phyloP scores from a whole-genome alignment of 2,329 filamentous ascomycete genomes.

The Dactylonectria estremocensis region DNA sequence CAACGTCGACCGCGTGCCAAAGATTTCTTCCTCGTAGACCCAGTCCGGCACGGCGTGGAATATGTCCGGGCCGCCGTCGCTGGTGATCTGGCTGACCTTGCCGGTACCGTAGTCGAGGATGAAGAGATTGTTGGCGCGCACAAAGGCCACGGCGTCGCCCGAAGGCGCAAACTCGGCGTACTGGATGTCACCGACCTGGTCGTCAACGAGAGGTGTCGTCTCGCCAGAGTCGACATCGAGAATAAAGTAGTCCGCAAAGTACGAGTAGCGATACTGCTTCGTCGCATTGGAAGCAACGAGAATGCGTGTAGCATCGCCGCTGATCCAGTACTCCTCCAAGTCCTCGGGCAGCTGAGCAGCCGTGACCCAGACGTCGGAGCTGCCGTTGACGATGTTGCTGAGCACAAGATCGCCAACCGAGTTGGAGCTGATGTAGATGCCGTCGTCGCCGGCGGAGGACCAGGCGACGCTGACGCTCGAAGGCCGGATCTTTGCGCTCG shows the following conservation, averaged over 20 bases:
- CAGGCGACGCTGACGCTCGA: slow-evolving; percentile 67
- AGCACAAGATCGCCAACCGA: slow-evolving; percentile 70
- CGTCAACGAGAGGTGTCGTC: slow-evolving; percentile 68
- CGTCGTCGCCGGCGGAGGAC: slow-evolving; percentile 72
- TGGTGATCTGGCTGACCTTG: slow-evolving; percentile 69
- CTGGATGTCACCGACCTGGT: slow-evolving; percentile 76
- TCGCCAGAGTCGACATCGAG: slow-evolving; percentile 72
- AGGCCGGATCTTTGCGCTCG: slow-evolving; percentile 61
- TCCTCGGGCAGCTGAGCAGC: slow-evolving; percentile 70
- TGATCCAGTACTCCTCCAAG: slow-evolving; percentile 73
- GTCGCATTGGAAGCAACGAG: slow-evolving; percentile 77
- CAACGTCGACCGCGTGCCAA: slow-evolving; percentile 81
- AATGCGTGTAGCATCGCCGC: slow-evolving; percentile 70
- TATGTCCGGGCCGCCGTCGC: slow-evolving; percentile 71
- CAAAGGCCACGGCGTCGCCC: slow-evolving; percentile 75
- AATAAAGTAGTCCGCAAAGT: slow-evolving; percentile 77
- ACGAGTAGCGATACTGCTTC: slow-evolving; percentile 79
- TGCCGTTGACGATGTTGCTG: slow-evolving; percentile 72
- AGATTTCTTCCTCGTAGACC: slow-evolving; percentile 83
- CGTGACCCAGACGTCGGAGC: slow-evolving; percentile 70
- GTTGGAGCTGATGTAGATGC: slow-evolving; percentile 71
- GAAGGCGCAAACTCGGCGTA: slow-evolving; percentile 74
- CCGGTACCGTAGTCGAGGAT: slow-evolving; percentile 61
- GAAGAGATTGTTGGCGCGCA: slow-evolving; percentile 77
- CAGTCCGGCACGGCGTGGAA: slow-evolving; percentile 79